A percentile compares a stretch with the other conserved stretches of the same genome.
These are phyloP conservation scores for Phytophthora cactorum DNA, from an alignment of 352 stramenopile species.

Conservation along the genomic window DNA sequence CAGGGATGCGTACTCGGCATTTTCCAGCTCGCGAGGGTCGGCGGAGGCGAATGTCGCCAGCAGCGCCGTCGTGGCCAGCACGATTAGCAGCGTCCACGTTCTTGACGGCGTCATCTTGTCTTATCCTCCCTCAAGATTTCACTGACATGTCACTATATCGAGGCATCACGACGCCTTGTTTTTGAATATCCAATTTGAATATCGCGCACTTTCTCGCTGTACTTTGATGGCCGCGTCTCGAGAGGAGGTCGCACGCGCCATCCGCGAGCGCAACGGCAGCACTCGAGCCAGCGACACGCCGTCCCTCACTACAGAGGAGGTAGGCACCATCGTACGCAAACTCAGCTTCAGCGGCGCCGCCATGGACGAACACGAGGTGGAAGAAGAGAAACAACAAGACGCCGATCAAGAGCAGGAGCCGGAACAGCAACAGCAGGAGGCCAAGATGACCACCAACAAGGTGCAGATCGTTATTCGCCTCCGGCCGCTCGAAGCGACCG, in stretches of 20 bases:
- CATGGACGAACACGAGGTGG: conserved; percentile 38
- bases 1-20: conserved; percentile 51
- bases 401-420: conserved; percentile 1
- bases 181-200: conserved; percentile 13
- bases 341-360: conserved; percentile 67
- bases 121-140: conserved; percentile 3
- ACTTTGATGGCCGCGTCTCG: conserved; percentile 14
- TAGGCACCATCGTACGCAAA: conserved; percentile 46
- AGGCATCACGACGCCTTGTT: not conserved
- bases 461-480: conserved; percentile 78
- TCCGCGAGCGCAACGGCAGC: conserved; percentile 28
- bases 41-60: conserved; percentile 35
- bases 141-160: conserved; percentile 4
- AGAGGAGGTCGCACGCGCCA: conserved; percentile 29
- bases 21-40: conserved; percentile 69
- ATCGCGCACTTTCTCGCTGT: conserved; percentile 16
- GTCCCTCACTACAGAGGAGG: conserved; percentile 21
- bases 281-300: conserved; percentile 16
- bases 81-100: conserved; percentile 27
- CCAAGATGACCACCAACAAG: conserved; percentile 19
- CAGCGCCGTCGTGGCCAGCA: conserved; percentile 44
- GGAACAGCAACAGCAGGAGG: conserved; percentile 20
- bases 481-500: conserved; percentile 42
- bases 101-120: conserved; percentile 19
- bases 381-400: conserved; percentile 7